These are phyloP conservation scores for Leccinum variicolor DNA, from an alignment of 768 basidiomycete species.

Conservation along the genomic window DNA sequence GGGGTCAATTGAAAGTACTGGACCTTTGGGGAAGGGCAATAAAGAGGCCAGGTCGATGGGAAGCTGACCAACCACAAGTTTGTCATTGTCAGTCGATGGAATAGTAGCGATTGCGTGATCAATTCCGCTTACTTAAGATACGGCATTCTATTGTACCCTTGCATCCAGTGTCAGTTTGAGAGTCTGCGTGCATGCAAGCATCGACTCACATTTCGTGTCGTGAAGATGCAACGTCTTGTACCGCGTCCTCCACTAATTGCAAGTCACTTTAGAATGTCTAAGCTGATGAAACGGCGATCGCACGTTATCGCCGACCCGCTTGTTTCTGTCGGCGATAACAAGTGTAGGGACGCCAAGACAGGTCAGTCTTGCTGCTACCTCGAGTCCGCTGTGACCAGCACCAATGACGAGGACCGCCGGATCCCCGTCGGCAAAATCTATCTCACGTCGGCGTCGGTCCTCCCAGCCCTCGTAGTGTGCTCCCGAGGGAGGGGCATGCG, in stretches of 20 bases:
- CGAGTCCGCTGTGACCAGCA: constrained; percentile 65
- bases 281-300: background rate
- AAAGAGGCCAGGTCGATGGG: constrained; percentile 51
- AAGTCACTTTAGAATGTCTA: constrained; percentile 2
- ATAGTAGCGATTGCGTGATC: background rate
- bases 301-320: constrained; percentile 47
- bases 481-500: constrained; percentile 35
- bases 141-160: constrained; percentile 53
- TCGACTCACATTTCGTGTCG: constrained; percentile 44
- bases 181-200: background rate
- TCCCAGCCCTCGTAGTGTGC: constrained; percentile 49
- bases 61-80: constrained; percentile 33
- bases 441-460: constrained; percentile 37
- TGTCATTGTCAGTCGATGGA: background rate
- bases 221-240: constrained; percentile 57
- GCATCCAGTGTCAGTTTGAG: background rate
- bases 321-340: constrained; percentile 54
- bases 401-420: constrained; percentile 63
- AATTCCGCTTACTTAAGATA: constrained; percentile 45
- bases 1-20: background rate
- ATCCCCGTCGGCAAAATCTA: constrained; percentile 41
- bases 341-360: constrained; percentile 51
- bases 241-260: constrained; percentile 46
- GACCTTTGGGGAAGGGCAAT: constrained; percentile 50
- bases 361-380: constrained; percentile 59